Conservation (phyloP, 805 yeast genomes). For the Hanseniaspora guilliermondii region DNA sequence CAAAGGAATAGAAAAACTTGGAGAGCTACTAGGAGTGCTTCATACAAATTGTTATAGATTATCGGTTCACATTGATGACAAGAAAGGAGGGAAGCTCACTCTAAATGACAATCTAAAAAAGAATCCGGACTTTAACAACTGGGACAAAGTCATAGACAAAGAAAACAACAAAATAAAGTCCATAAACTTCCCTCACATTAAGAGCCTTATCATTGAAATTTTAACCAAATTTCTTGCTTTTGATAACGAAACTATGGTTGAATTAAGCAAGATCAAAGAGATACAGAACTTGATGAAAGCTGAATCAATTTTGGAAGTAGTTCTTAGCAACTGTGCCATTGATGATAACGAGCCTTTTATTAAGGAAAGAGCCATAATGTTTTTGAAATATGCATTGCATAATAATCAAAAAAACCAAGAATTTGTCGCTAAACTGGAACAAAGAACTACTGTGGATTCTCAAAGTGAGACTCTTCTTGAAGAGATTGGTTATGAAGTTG, state of each 20-base stretch:
- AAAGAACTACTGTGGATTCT: constrained; percentile 44
- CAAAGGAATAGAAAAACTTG: constrained; percentile 28
- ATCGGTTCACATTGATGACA: constrained; percentile 22
- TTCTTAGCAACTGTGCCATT: constrained; percentile 69
- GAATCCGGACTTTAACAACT: constrained; percentile 21
- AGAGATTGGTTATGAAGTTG: constrained; percentile 67
- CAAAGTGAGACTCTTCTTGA: constrained; percentile 38
- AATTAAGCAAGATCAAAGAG: constrained; percentile 35
- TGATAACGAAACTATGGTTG: background rate
- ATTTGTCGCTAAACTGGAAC: constrained; percentile 67
- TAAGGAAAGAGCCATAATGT: constrained; percentile 71
- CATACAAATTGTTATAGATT: constrained; percentile 27
- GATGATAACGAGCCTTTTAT: constrained; percentile 83
- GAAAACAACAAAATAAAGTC: constrained; percentile 20
- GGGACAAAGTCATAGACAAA: constrained; percentile 19
- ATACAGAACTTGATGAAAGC: constrained; percentile 60
- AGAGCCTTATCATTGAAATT: constrained; percentile 54
- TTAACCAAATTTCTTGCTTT: constrained; percentile 37
- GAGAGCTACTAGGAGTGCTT: constrained; percentile 24
- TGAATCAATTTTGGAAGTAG: constrained; percentile 53
- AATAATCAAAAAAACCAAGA: constrained; percentile 59
- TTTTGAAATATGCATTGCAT: constrained; percentile 55
- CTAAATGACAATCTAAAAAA: constrained; percentile 12
- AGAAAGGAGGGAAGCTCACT: constrained; percentile 19
- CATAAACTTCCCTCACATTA: constrained; percentile 48